Conservation (phyloP, 768 basidiomycete species). For the Boletus huronensis region DNA sequence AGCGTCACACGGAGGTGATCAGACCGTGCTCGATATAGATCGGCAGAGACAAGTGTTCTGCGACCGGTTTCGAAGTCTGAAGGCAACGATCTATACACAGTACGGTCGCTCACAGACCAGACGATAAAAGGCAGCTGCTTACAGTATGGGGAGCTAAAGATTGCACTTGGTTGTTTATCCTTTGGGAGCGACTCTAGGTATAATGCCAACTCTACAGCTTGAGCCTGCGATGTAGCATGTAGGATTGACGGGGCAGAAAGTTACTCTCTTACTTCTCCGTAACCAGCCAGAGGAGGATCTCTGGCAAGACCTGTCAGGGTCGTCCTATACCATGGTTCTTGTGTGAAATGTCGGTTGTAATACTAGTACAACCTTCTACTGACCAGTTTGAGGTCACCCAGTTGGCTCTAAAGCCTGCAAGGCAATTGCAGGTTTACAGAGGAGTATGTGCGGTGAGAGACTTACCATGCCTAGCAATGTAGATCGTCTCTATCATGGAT, state of each 20-base stretch:
- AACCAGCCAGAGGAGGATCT: constrained; percentile 71
- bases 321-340: constrained; percentile 40
- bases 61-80: constrained; percentile 68
- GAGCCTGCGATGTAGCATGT: constrained; percentile 39
- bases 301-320: constrained; percentile 63
- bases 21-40: constrained; percentile 78
- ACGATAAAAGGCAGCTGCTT: constrained; percentile 13
- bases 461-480: constrained; percentile 41
- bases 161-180: constrained; percentile 66
- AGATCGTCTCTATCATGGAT: constrained; percentile 40
- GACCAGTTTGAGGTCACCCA: constrained; percentile 69
- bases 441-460: not conserved
- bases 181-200: constrained; percentile 64
- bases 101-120: not conserved
- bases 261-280: constrained; percentile 51
- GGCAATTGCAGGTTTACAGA: not conserved
- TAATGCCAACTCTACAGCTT: constrained; percentile 69
- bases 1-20: constrained; percentile 9
- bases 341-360: constrained; percentile 3
- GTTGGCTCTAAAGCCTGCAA: constrained; percentile 68
- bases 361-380: constrained; percentile 17
- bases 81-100: constrained; percentile 70
- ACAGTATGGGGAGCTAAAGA: constrained; percentile 88
- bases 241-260: not conserved
- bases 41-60: constrained; percentile 59